Conservation (phyloP, 352 stramenopile species). For the Peronospora farinosa region DNA sequence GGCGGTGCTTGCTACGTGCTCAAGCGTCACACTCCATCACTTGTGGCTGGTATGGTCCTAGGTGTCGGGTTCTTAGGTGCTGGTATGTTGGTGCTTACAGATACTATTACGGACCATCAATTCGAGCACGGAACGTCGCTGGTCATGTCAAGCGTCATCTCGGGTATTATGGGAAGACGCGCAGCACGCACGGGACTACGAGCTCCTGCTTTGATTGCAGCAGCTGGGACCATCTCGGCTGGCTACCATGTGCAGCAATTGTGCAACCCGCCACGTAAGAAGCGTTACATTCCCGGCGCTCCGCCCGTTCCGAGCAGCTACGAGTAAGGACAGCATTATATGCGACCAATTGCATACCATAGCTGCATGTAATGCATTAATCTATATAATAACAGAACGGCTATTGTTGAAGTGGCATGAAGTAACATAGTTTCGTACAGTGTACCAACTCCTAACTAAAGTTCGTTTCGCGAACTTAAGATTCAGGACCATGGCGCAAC, state of each 20-base stretch:
- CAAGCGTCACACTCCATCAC: constrained; percentile 57
- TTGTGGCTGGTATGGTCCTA: constrained; percentile 55
- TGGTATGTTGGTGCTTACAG: constrained; percentile 56
- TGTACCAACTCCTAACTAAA: too few relatives aligned
- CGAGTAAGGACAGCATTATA: constrained; percentile 13
- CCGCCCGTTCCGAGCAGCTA: constrained; percentile 34
- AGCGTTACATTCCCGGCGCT: constrained; percentile 49
- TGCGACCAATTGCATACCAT: not conserved
- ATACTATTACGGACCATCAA: constrained; percentile 64
- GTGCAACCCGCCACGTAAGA: constrained; percentile 44
- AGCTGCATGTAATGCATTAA: too few relatives aligned
- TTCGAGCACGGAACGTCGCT: constrained; percentile 65
- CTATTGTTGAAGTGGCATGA: too few relatives aligned
- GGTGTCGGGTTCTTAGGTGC: constrained; percentile 63
- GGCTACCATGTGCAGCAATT: constrained; percentile 76
- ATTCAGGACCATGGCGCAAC: constrained; percentile 44
- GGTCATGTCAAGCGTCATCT: constrained; percentile 63
- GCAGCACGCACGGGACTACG: constrained; percentile 42
- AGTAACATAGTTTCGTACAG: too few relatives aligned
- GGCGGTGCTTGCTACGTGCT: constrained; percentile 55
- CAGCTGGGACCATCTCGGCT: constrained; percentile 40
- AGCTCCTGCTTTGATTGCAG: constrained; percentile 40
- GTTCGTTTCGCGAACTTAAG: too few relatives aligned
- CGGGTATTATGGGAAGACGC: constrained; percentile 47
- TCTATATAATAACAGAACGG: too few relatives aligned